Conservation (phyloP, 768 basidiomycete genomes). For the Cubamyces lactineus region DNA sequence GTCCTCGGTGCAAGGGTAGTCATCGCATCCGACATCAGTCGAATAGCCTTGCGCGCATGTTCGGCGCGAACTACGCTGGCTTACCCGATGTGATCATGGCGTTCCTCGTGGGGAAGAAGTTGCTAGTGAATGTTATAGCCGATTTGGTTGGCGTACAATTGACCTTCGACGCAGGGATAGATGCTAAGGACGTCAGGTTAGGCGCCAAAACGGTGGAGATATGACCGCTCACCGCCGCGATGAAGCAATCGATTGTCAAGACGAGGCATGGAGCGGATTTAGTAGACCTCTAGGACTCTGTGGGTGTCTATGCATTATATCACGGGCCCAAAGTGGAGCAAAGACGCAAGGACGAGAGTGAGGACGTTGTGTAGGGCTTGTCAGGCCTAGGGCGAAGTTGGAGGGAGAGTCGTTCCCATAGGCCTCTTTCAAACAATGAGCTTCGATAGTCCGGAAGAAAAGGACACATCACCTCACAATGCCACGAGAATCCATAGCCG, state of each 20-base stretch:
- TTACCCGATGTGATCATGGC: constrained; percentile 15
- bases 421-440: no score
- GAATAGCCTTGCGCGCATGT: constrained; percentile 18
- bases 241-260: constrained; percentile 22
- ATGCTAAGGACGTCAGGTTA: constrained; percentile 7
- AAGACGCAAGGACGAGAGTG: constrained; percentile 23
- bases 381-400: constrained; percentile 22
- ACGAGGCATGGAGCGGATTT: constrained; percentile 23
- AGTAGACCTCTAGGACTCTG: constrained; percentile 25
- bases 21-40: constrained; percentile 26
- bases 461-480: no score
- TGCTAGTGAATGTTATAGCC: constrained; percentile 23
- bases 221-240: constrained; percentile 11
- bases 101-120: constrained; percentile 14
- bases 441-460: no score
- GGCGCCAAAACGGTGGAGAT: constrained; percentile 4
- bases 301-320: no score
- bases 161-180: constrained; percentile 20
- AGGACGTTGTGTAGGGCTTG: constrained; percentile 24
- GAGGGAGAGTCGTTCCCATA: constrained; percentile 21
- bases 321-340: constrained; percentile 24
- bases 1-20: constrained; percentile 22
- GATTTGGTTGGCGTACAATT: constrained; percentile 28
- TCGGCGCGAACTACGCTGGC: constrained; percentile 28
- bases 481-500: no score